Evolutionary conservation across 1,284 basidiomycete genomes (phyloP).

Genomic region (Cystobasidiaceae sp.): DNA sequence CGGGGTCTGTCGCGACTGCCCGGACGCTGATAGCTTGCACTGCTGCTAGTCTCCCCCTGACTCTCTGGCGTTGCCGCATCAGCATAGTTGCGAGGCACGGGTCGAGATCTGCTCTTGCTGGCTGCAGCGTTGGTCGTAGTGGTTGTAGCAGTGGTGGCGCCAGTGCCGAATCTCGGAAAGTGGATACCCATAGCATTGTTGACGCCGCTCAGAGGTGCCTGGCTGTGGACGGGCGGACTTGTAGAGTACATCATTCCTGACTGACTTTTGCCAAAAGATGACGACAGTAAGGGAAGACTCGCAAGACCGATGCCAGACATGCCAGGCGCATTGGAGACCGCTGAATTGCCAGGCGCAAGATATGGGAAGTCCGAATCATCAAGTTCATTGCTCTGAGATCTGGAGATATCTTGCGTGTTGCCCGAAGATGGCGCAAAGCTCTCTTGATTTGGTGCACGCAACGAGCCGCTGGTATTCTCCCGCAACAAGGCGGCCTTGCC

Average conservation of each 20-base stretch:
- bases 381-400: neutral
- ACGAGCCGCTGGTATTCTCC: neutral
- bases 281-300: neutral
- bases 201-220: neutral
- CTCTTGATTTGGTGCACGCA: neutral
- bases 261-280: neutral
- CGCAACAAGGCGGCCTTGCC: neutral
- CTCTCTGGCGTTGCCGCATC: neutral
- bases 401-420: neutral
- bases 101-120: neutral
- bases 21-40: neutral
- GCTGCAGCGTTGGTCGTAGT: neutral
- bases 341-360: neutral
- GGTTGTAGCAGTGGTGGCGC: neutral
- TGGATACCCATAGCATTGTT: neutral
- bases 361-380: constrained; percentile 5
- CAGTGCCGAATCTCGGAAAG: constrained; percentile 5
- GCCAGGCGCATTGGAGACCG: constrained; percentile 19
- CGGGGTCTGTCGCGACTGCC: constrained; percentile 6
- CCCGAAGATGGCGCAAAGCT: neutral
- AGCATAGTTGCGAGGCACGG: neutral
- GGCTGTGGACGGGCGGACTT: neutral
- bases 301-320: constrained; percentile 29
- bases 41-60: neutral
- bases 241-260: neutral